Evolutionary conservation across 2,329 filamentous ascomycete genomes (phyloP).

Genomic region (Lanzia echinophila): DNA sequence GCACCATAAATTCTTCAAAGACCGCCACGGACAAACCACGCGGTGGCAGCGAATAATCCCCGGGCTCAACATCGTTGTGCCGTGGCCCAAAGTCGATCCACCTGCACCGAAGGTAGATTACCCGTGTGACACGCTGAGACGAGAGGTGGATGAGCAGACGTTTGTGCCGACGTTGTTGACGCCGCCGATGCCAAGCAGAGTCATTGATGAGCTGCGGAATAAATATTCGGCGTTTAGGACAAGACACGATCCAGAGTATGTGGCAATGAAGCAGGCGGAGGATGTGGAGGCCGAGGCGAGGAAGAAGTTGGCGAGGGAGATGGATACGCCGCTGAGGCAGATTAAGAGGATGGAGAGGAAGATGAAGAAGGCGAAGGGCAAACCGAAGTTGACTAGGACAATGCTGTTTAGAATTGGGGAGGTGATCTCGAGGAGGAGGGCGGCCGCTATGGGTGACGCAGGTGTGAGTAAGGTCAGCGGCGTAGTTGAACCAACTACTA

Average conservation of each 20-base stretch:
- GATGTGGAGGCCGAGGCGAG: constrained; percentile 39
- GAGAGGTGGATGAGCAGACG: constrained; percentile 66
- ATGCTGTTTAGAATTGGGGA: constrained; percentile 30
- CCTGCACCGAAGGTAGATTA: constrained; percentile 39
- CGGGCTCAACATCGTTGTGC: constrained; percentile 65
- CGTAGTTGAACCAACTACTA: background rate
- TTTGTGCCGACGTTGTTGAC: constrained; percentile 72
- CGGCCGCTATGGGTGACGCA: constrained; percentile 14
- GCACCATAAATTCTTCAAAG: constrained; percentile 42
- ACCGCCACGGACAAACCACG: constrained; percentile 43
- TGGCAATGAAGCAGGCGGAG: constrained; percentile 56
- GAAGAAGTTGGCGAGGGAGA: constrained; percentile 21
- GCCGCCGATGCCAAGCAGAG: constrained; percentile 68
- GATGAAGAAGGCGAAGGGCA: constrained; percentile 26
- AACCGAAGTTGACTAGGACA: constrained; percentile 24
- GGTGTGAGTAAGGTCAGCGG: constrained; percentile 11
- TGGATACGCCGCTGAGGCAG: constrained; percentile 30
- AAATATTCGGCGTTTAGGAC: constrained; percentile 77
- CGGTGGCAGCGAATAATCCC: constrained; percentile 56
- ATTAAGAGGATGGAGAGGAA: constrained; percentile 25
- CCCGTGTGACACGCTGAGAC: constrained; percentile 64
- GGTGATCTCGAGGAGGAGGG: constrained; percentile 27
- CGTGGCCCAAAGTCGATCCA: constrained; percentile 59
- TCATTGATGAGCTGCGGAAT: constrained; percentile 81
- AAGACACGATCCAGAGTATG: constrained; percentile 68